phyloP scores from a whole-genome alignment of 2,329 filamentous ascomycete species.

The Fonsecaea nubica region DNA sequence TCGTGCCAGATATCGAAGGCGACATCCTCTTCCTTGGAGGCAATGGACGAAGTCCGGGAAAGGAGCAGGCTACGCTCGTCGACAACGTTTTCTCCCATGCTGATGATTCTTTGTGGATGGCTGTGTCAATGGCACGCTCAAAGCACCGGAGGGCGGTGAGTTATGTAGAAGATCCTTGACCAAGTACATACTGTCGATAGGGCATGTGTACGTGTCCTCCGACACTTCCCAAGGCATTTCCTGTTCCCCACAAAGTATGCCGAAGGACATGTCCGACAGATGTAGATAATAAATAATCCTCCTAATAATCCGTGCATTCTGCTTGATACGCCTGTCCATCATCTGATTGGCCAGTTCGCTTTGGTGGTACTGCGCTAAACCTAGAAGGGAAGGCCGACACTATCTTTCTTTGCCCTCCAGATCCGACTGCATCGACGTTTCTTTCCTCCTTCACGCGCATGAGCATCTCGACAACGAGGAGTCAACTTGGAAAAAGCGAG shows the following conservation, averaged over 20 bases:
- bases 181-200: background rate
- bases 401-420: constrained; percentile 3
- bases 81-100: background rate
- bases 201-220: background rate
- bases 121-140: background rate
- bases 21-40: constrained; percentile 6
- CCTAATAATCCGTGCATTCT: no score
- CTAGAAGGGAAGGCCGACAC: constrained; percentile 13
- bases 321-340: no score
- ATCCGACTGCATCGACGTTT: background rate
- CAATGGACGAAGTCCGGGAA: background rate
- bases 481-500: background rate
- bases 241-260: background rate
- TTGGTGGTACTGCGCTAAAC: background rate
- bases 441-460: background rate
- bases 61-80: constrained; percentile 16
- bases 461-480: background rate
- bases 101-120: background rate
- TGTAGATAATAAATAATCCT: background rate
- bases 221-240: background rate
- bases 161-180: background rate
- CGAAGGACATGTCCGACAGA: background rate
- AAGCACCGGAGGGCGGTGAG: background rate
- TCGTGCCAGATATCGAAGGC: constrained; percentile 14
- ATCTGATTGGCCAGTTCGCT: no score